Evolutionary conservation across 2,329 filamentous ascomycete species (phyloP), one percentile per base, ranked within the genome.

Genomic region (Phoma sp.): DNA sequence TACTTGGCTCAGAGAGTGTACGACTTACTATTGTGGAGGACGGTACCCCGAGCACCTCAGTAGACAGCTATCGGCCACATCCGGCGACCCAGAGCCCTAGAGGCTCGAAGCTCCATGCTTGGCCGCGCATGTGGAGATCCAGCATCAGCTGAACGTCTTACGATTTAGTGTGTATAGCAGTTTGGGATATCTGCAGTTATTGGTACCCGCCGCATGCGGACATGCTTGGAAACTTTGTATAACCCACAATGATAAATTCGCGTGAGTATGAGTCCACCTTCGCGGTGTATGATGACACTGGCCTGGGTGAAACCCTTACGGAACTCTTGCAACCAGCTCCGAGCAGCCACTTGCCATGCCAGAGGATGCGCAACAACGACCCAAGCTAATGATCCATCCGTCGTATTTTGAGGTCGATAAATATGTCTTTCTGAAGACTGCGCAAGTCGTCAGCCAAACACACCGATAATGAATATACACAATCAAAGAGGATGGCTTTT

Each of bases 141-240:
- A 4, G 8, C 40, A 51, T 59, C 57, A 57, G 49, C 57, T 59
- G 57, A 48, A 57, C 49, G 43, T 44, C 27, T 45, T 47, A 54
- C 39, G 49, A 53, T 38, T 47, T 49, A 38, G 18, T 38, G 40
- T 47, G 32, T 27, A 47, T n/a, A 18, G 38, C 42, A 38, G 41
- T 3, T 33, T 13, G 45, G 14, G 10, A 18, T 42, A 42, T 30
- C 46, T 25, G 41, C 37, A 29, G 18, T 35, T 25, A 46, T 42
- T 46, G 52, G 32, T 42, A 30, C 23, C 37, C 10, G 35, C 46
- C 32, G 52, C 52, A 46, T 50, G 52, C 52, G 42, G 18, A 36
- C 30, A 50, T 50, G 18, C 22, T 50, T 25, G 35, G 11, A n/a
- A 23, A 35, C 36, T 38, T 38, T 18, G 18, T 18, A 18, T 18